These are phyloP conservation scores for Plantago lanceolata DNA, from an alignment of 305 asterid species.

Conservation along the genomic window DNA sequence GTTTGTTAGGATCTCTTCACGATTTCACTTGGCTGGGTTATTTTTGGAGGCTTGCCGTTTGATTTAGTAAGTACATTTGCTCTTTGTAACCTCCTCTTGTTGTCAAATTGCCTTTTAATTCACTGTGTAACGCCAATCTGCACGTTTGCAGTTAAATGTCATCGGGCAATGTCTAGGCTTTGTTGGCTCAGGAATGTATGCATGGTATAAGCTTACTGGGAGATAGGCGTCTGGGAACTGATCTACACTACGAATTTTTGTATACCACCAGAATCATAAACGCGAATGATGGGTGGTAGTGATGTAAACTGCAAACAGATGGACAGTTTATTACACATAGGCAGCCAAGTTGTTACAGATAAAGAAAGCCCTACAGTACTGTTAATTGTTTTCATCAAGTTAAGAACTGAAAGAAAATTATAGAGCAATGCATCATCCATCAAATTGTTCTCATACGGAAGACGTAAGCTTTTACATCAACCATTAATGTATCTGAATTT, in stretches of 20 bases:
- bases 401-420: no score
- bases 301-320: no score
- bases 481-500: no score
- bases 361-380: no score
- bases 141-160: conserved; percentile 62
- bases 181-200: conserved; percentile 77
- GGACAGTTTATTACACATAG: no score
- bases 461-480: no score
- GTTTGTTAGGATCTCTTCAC: conserved; percentile 40
- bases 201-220: conserved; percentile 65
- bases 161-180: conserved; percentile 74
- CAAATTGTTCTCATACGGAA: no score
- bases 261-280: no score
- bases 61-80: conserved; percentile 56
- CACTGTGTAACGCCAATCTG: not conserved
- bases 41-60: conserved; percentile 87
- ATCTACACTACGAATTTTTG: not conserved
- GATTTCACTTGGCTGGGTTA: conserved; percentile 66
- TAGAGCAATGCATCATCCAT: no score
- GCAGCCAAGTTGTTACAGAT: no score
- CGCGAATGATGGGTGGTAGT: no score
- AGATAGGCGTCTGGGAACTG: conserved; percentile 35
- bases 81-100: conserved; percentile 2
- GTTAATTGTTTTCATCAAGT: no score
- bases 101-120: not conserved